Percentiles rank a stretch among this genome's conserved stretches.
phyloP scores from a whole-genome alignment of 2,329 filamentous ascomycete species.

The Amphichorda felina region DNA sequence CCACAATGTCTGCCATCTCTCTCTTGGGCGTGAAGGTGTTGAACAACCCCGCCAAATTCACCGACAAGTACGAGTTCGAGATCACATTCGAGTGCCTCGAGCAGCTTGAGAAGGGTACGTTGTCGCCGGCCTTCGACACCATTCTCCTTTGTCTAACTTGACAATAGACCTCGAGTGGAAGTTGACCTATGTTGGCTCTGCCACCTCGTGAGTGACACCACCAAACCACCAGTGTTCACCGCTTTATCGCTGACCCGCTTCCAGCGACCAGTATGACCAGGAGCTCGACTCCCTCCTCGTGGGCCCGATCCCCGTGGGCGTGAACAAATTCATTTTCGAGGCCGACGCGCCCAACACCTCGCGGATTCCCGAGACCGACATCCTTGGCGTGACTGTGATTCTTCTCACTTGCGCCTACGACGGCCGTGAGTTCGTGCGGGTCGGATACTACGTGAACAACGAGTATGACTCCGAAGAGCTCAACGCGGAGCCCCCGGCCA shows the following conservation, averaged over 20 bases:
- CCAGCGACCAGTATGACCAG: conserved; percentile 89
- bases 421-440: conserved; percentile 89
- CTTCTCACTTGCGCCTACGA: conserved; percentile 95
- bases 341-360: conserved; percentile 84
- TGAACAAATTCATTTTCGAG: conserved; percentile 98
- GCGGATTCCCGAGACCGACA: conserved; percentile 87
- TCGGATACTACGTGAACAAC: conserved; percentile 99
- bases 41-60: conserved; percentile 95
- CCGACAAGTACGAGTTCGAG: conserved; percentile 88
- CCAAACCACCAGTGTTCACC: conserved; percentile 7
- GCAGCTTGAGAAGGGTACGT: conserved; percentile 75
- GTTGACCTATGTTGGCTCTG: conserved; percentile 95
- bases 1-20: conserved; percentile 83
- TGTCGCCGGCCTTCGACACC: not conserved
- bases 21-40: conserved; percentile 89
- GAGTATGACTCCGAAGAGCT: conserved; percentile 93
- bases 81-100: conserved; percentile 98
- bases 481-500: conserved; percentile 76
- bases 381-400: conserved; percentile 93
- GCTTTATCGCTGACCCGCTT: conserved; percentile 4
- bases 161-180: conserved; percentile 86
- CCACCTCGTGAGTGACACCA: conserved; percentile 65
- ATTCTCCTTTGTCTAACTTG: not conserved
- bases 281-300: conserved; percentile 95
- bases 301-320: conserved; percentile 90